Evolutionary conservation across 2,329 filamentous ascomycete species (phyloP), one percentile per base, ranked within the genome.

Genomic region (Lachnellula suecica): DNA sequence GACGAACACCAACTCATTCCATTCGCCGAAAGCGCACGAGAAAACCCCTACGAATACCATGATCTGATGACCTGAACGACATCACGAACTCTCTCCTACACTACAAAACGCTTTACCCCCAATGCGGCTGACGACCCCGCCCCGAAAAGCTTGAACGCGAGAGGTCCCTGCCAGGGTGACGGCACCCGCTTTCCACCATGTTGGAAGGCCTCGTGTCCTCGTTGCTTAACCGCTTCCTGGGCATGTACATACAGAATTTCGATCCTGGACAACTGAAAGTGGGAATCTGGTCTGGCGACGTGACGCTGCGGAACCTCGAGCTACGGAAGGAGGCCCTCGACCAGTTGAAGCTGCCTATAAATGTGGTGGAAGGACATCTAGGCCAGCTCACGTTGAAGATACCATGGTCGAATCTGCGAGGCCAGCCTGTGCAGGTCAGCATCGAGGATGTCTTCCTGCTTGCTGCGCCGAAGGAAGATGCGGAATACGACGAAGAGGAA

Each of bases 181-280:
- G 88, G 81, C 84, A 77, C 69, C 69, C 71, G 63, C 65, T 71
- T 71, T 71, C 75, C 79, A 79, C 71, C 67, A 99, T 99, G 94
- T 84, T 99, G 76, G 94, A 99, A 82, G 90, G 92, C 63, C 81
- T 99, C 64, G 94, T 97, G 59, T 91, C 94, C 65, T 95, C 93
- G 74, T 81, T 99, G 78, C 87, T 99, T 65, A 99, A 99, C 78
- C 89, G 95, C 78, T 97, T 99, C 75, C 77, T 99, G 83, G 95
- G 94, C 81, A 96, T 97, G 88, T 99, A 99, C 73, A 93, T 99
- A 73, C 92, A 96, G 81, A 97, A 99, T 74, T 99, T 99, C 71
- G 94, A 99, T 72, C 91, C 94, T 49, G 88, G 91, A 66, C 94
- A 99, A 77, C 82, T 99, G 61, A 99, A 99, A 70, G 92, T 99